These are phyloP conservation scores for Leptographium flavum DNA, from an alignment of 2,329 filamentous ascomycete genomes.

Conservation along the genomic window DNA sequence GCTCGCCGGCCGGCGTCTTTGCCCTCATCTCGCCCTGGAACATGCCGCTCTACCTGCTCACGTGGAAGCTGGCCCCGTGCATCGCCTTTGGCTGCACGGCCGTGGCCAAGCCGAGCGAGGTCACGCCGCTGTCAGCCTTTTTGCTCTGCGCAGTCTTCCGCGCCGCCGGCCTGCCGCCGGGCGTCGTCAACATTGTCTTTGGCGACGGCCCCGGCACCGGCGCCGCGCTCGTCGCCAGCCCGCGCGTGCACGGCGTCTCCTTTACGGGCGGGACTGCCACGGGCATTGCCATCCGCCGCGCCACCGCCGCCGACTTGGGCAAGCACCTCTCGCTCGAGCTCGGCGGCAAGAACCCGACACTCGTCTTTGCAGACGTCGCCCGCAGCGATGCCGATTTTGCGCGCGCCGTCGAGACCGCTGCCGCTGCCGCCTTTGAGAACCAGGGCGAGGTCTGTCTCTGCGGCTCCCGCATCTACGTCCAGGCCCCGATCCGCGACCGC, in stretches of 20 bases:
- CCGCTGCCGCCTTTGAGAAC: conserved; percentile 21
- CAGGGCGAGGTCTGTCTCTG: conserved; percentile 46
- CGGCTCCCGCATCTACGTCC: conserved; percentile 44
- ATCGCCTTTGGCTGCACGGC: conserved; percentile 49
- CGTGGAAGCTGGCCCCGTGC: conserved; percentile 64
- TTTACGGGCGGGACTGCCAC: conserved; percentile 58
- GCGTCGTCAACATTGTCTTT: conserved; percentile 59
- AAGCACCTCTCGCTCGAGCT: conserved; percentile 48
- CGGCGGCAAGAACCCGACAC: conserved; percentile 45
- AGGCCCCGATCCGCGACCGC: conserved; percentile 40
- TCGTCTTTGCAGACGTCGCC: conserved; percentile 50
- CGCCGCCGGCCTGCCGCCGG: conserved; percentile 61
- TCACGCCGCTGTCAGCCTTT: conserved; percentile 47
- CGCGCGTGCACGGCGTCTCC: conserved; percentile 52
- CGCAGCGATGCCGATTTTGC: conserved; percentile 46
- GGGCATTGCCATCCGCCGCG: conserved; percentile 59
- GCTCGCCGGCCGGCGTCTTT: conserved; percentile 64
- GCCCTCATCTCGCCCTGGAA: conserved; percentile 72
- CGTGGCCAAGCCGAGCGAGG: conserved; percentile 49
- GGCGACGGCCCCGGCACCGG: conserved; percentile 53
- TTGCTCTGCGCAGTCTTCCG: conserved; percentile 47
- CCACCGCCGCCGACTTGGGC: conserved; percentile 44
- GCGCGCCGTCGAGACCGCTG: conserved; percentile 19
- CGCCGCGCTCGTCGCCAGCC: conserved; percentile 48
- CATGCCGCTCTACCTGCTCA: conserved; percentile 61